A percentile compares a stretch with the other conserved stretches of the same genome.
Evolutionary conservation across 2,329 filamentous ascomycete species (phyloP).

Genomic region (Camillea tinctor): DNA sequence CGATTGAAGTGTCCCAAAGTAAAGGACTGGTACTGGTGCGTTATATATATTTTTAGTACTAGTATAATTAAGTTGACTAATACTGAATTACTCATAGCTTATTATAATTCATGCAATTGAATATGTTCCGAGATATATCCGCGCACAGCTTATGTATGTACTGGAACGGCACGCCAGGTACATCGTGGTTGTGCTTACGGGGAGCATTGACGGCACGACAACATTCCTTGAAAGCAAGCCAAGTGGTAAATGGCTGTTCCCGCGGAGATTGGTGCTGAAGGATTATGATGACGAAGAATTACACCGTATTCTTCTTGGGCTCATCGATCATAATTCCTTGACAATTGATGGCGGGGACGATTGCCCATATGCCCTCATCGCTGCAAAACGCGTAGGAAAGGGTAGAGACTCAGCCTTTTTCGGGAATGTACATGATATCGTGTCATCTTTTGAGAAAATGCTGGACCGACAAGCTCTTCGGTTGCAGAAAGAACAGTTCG

Average conservation of each 20-base stretch:
- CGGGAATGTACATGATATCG: background rate
- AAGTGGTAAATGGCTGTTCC: background rate
- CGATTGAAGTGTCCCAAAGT: no score
- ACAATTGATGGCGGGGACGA: background rate
- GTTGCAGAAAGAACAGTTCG: background rate
- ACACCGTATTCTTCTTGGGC: background rate
- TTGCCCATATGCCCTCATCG: background rate
- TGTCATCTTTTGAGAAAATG: background rate
- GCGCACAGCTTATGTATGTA: background rate
- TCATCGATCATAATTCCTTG: background rate
- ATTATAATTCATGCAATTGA: background rate
- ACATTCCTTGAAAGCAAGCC: background rate
- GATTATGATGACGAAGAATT: background rate
- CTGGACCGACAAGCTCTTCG: background rate
- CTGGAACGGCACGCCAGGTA: background rate
- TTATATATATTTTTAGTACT: no score
- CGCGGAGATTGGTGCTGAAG: background rate
- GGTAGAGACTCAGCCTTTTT: background rate
- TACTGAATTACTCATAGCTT: background rate
- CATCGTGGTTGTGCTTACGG: background rate
- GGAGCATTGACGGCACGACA: background rate
- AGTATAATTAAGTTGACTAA: background rate
- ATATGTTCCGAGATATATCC: background rate
- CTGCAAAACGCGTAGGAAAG: background rate
- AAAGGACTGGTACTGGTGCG: no score